Evolutionary conservation across 2,329 filamentous ascomycete species (phyloP), one percentile per base, ranked within the genome.

Genomic region (Xylaria sp.): DNA sequence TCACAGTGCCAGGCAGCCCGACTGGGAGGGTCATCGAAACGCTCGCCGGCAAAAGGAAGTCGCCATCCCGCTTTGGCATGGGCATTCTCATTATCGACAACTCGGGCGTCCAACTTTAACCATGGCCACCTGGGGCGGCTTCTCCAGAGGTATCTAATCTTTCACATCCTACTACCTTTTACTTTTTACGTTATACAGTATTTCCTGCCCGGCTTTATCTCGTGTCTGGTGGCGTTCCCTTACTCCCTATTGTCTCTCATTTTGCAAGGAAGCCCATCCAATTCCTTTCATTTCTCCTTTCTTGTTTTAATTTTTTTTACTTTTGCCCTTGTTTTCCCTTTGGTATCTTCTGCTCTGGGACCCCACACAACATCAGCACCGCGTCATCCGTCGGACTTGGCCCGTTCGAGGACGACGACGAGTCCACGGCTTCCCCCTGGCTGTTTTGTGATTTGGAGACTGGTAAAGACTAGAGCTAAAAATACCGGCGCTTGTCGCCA

Each of bases 121-220:
- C 39, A 67, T 67, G 65, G 60, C 59, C 54, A 59, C 59, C 52
- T 68, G 65, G 68, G 56, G 57, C 55, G 66, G 66, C 66, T 57
- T 37, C 34, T 62, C 50, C 12, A 61, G 52, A 70, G 68, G 68
- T 70, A 68, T 34, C n/a, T 63, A 25, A 15, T 39, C 23, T 28
- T 61, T 61, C 54, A 39, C 12, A 41, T 67, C 54, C 44, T 44
- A 39, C 44, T 44, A 25, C 12, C 3, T 15, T 37, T 50, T 15
- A 18, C 18, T 18, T 46, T n/a, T 2, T 46, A 46, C 15, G 15
- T 12, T 28, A n/a, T 28, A 41, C 12, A 28, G 8, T n/a, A 25
- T 34, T 46, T 20, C 2, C 20, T 56, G 7, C 7, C 41, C 51
- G 20, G 4, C 23, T 1, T 1, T 18, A 15, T 13, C 15, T 18